These are phyloP conservation scores for Lipomyces orientalis DNA, from an alignment of 805 yeast species.

Conservation along the genomic window DNA sequence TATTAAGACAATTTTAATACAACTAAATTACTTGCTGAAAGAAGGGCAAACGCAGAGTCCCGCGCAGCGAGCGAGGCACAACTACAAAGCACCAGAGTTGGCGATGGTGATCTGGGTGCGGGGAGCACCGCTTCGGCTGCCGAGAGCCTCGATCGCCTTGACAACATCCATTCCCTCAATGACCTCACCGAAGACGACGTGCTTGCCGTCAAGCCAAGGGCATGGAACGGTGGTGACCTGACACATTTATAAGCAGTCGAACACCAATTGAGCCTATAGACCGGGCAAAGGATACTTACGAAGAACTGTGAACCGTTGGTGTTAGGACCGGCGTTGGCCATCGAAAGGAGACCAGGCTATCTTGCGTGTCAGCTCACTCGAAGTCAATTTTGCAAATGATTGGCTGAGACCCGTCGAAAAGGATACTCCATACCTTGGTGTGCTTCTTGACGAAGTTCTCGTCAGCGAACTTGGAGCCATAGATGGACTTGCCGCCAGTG, in stretches of 20 bases:
- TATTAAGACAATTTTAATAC: background rate
- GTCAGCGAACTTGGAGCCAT: conserved; percentile 74
- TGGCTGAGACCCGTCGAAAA: background rate
- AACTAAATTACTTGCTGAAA: background rate
- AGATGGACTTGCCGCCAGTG: conserved; percentile 87
- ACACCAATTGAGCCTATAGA: background rate
- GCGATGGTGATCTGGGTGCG: conserved; percentile 67
- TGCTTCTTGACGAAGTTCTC: conserved; percentile 77
- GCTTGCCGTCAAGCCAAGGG: conserved; percentile 90
- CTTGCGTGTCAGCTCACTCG: conserved; percentile 56
- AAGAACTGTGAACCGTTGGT: conserved; percentile 92
- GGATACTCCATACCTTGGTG: conserved; percentile 36
- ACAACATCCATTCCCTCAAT: conserved; percentile 79
- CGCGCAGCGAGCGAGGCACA: conserved; percentile 3
- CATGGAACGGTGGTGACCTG: conserved; percentile 84
- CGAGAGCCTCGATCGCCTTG: conserved; percentile 80
- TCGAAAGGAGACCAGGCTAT: conserved; percentile 69
- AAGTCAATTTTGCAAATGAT: conserved; percentile 40
- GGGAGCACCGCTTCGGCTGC: conserved; percentile 72
- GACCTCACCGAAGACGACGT: conserved; percentile 97
- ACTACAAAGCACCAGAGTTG: conserved; percentile 38
- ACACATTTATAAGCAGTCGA: background rate
- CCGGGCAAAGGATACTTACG: conserved; percentile 34
- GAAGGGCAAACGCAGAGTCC: background rate
- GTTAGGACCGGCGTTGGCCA: conserved; percentile 77